Conservation (phyloP, 495 filamentous ascomycete species). For the Bacidia gigantensis region DNA sequence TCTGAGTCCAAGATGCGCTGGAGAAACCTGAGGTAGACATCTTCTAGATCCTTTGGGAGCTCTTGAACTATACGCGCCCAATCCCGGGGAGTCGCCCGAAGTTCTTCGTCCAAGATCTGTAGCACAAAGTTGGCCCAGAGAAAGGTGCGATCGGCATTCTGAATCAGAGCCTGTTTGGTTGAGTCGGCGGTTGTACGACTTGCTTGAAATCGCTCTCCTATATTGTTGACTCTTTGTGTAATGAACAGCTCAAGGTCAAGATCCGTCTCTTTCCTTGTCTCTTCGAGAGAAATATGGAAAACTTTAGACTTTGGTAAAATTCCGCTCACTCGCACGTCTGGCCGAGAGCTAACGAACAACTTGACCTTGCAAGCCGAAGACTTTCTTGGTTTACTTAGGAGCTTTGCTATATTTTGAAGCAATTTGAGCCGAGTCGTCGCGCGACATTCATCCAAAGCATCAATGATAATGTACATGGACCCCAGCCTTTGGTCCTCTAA, state of each 20-base stretch:
- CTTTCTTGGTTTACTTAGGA: not conserved
- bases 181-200: not conserved
- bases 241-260: constrained; percentile 1
- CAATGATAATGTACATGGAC: constrained; percentile 1
- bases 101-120: constrained; percentile 5
- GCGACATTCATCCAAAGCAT: constrained; percentile 5
- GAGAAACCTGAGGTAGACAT: constrained; percentile 1
- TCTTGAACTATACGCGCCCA: not conserved
- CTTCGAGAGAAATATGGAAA: constrained; percentile 1
- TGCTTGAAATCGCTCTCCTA: not conserved
- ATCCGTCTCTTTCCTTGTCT: not conserved
- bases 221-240: not conserved
- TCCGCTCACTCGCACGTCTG: not conserved
- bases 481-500: not conserved
- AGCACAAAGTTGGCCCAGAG: constrained; percentile 7
- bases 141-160: constrained; percentile 7
- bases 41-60: not conserved
- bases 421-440: not conserved
- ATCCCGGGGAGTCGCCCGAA: constrained; percentile 1
- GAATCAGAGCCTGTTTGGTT: not conserved
- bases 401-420: not conserved
- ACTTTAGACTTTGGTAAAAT: not conserved
- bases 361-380: not conserved
- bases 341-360: not conserved
- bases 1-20: not conserved